Evolutionary conservation across 805 yeast species (phyloP).

Genomic region (Candida ponderosae): DNA sequence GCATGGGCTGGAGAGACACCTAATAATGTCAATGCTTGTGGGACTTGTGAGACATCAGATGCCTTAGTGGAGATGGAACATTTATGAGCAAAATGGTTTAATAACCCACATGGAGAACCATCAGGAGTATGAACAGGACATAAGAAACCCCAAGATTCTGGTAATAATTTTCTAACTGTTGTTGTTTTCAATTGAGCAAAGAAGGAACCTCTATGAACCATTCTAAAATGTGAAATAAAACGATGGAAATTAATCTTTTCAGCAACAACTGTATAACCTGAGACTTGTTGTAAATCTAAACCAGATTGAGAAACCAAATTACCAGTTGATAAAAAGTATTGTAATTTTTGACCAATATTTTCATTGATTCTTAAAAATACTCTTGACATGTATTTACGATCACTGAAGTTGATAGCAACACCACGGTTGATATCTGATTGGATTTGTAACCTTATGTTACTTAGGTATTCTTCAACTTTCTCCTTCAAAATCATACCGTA

Average conservation of each 20-base stretch:
- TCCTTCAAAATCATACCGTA: slow-evolving; percentile 96
- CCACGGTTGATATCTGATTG: slow-evolving; percentile 78
- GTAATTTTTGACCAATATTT: slow-evolving; percentile 90
- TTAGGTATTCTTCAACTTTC: slow-evolving; percentile 88
- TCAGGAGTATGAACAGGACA: slow-evolving; percentile 99
- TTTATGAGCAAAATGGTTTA: slow-evolving; percentile 94
- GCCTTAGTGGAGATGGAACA: slow-evolving; percentile 78
- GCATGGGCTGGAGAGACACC: slow-evolving; percentile 81
- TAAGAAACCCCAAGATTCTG: slow-evolving; percentile 98
- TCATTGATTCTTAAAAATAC: slow-evolving; percentile 78
- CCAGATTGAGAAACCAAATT: slow-evolving; percentile 96
- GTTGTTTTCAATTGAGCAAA: slow-evolving; percentile 97
- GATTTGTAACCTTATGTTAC: slow-evolving; percentile 62
- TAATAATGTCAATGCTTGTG: slow-evolving; percentile 53
- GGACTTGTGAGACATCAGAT: slow-evolving; percentile 66
- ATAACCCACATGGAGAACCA: slow-evolving; percentile 98
- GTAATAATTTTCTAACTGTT: slow-evolving; percentile 89
- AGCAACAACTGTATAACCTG: slow-evolving; percentile 97
- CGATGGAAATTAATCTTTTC: slow-evolving; percentile 97
- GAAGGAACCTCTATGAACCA: slow-evolving; percentile 99
- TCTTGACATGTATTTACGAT: slow-evolving; percentile 73
- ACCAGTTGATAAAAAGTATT: slow-evolving; percentile 94
- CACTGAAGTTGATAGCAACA: slow-evolving; percentile 72
- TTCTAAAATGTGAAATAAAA: slow-evolving; percentile 95
- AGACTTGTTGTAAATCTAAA: slow-evolving; percentile 93